Percentiles rank a stretch among this genome's conserved stretches.
Conservation (phyloP, 305 asterid species). For the Fraxinus xanthoxyloides region DNA sequence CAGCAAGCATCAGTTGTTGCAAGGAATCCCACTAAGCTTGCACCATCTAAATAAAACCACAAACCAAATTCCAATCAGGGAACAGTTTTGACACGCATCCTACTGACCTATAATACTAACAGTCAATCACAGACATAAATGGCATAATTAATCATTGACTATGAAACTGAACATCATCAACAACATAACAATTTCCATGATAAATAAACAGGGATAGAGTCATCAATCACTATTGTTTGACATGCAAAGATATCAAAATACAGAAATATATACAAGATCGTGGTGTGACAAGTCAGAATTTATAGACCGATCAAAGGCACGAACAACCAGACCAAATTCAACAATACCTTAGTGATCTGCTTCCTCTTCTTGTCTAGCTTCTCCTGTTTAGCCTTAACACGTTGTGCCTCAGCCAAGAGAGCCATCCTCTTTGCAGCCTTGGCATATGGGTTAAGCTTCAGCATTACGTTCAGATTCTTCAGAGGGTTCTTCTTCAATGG, state of each 20-base stretch:
- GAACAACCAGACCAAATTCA: background rate
- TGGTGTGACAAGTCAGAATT: background rate
- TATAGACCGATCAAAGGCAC: background rate
- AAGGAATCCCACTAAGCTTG: background rate
- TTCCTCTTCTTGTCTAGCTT: conserved; percentile 73
- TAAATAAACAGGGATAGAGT: background rate
- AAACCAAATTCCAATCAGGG: background rate
- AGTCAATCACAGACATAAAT: background rate
- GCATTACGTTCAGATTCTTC: conserved; percentile 61
- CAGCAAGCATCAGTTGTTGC: background rate
- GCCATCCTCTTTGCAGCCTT: conserved; percentile 85
- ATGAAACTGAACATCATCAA: background rate
- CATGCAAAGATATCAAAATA: background rate
- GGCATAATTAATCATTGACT: background rate
- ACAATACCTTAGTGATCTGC: conserved; percentile 54
- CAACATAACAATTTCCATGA: background rate
- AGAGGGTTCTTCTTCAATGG: conserved; percentile 72
- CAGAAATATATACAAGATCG: too few relatives aligned
- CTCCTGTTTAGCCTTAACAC: conserved; percentile 73
- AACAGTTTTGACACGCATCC: background rate
- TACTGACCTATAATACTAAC: background rate
- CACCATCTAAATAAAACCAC: background rate
- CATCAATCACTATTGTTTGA: background rate
- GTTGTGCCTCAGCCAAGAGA: conserved; percentile 71
- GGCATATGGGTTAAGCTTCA: conserved; percentile 80